These are phyloP conservation scores for Atalantia buxifolia DNA, from an alignment of 345 rosid genomes.

Conservation along the genomic window DNA sequence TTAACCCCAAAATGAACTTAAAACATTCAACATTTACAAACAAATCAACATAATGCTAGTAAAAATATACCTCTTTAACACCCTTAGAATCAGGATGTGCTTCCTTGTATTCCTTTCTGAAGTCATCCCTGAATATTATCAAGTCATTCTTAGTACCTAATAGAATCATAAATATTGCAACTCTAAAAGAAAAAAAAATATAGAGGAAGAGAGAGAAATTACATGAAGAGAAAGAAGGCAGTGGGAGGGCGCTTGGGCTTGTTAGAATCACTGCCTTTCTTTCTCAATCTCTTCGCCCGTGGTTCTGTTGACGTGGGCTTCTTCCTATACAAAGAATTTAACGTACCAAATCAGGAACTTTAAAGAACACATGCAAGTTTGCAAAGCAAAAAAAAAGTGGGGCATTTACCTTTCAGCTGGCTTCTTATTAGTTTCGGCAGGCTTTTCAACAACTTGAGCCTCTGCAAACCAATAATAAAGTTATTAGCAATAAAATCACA, in stretches of 20 bases:
- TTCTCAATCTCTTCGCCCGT: constrained; percentile 59
- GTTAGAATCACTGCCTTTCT: constrained; percentile 41
- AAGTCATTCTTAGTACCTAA: background rate
- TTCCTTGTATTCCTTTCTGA: constrained; percentile 58
- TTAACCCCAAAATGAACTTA: background rate
- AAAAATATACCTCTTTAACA: constrained; percentile 50
- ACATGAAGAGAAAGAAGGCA: constrained; percentile 91
- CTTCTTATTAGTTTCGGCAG: constrained; percentile 58
- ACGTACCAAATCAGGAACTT: background rate
- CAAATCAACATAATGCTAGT: background rate
- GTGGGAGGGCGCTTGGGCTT: constrained; percentile 76
- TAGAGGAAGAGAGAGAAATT: background rate
- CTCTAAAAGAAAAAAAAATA: no score
- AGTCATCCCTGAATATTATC: constrained; percentile 54
- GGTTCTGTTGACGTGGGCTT: constrained; percentile 62
- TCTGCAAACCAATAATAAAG: constrained; percentile 27
- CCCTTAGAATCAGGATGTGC: constrained; percentile 54
- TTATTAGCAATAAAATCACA: background rate
- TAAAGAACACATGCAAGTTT: background rate
- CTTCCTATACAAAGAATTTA: constrained; percentile 38
- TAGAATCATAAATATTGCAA: background rate
- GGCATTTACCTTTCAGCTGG: constrained; percentile 53
- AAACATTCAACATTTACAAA: background rate
- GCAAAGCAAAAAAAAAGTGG: background rate
- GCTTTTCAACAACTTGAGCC: constrained; percentile 70